Conservation (phyloP, 2,329 filamentous ascomycete species). For the Diplodia mutila region DNA sequence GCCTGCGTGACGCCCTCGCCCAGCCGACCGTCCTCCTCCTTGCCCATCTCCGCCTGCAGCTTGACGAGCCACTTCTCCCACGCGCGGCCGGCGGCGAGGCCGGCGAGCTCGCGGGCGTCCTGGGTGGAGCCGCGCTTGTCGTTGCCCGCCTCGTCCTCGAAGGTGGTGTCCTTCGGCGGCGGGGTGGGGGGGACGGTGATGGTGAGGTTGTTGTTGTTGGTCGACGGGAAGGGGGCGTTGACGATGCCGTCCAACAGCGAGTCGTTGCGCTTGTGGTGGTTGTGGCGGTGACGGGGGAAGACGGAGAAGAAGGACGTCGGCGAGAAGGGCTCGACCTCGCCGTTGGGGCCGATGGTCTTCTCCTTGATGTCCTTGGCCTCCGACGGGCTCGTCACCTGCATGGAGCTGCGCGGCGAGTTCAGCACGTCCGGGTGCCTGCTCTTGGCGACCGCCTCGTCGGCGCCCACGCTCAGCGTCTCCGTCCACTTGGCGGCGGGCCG, state of each 20-base stretch:
- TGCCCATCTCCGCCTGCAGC: slow-evolving; percentile 82
- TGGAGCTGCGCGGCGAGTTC: slow-evolving; percentile 5
- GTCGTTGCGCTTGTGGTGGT: slow-evolving; percentile 8
- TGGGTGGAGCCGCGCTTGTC: slow-evolving; percentile 55
- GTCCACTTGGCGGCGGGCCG: slow-evolving; percentile 45
- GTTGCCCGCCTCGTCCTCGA: slow-evolving; percentile 28
- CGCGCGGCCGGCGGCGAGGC: slow-evolving; percentile 81
- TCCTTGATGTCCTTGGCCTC: slow-evolving; percentile 30
- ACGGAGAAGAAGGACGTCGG: not conserved
- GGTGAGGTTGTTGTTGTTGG: not conserved
- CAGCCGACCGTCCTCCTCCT: slow-evolving; percentile 55
- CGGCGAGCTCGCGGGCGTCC: slow-evolving; percentile 74
- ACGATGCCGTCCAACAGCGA: slow-evolving; percentile 4
- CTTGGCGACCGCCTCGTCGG: slow-evolving; percentile 31
- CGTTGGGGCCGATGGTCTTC: slow-evolving; percentile 42
- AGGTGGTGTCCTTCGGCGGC: slow-evolving; percentile 32
- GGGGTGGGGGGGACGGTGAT: slow-evolving; percentile 26
- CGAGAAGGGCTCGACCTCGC: slow-evolving; percentile 28
- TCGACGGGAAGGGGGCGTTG: not conserved
- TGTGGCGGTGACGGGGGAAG: not conserved
- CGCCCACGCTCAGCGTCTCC: slow-evolving; percentile 42
- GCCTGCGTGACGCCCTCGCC: slow-evolving; percentile 61
- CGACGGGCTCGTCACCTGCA: not conserved
- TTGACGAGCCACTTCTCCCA: slow-evolving; percentile 98
- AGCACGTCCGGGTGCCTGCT: slow-evolving; percentile 6